phyloP scores from a whole-genome alignment of 139 green algal genomes.

The Chlamydomonas sphaeroides region DNA sequence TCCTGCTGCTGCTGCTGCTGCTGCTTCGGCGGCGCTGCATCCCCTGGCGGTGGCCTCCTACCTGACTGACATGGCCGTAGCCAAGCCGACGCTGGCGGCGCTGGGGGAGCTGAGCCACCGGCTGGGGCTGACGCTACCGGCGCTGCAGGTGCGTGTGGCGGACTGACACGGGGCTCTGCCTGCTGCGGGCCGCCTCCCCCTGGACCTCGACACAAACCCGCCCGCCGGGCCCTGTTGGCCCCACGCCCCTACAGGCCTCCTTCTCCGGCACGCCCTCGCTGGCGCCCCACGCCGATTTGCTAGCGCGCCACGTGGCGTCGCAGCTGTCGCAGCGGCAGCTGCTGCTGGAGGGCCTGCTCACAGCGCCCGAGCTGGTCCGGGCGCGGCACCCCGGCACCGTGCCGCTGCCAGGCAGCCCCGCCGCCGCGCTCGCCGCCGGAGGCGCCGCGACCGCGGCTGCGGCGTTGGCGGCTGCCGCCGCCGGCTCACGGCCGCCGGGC shows the following conservation, averaged over 20 bases:
- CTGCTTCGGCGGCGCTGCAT: neutral
- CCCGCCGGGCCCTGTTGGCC: too few relatives aligned
- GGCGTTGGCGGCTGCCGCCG: neutral
- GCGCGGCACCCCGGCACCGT: constrained; percentile 4
- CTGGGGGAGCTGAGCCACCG: neutral
- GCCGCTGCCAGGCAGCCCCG: constrained; percentile 8
- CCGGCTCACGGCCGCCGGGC: neutral
- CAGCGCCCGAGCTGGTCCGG: constrained; percentile 18
- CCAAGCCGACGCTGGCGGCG: constrained; percentile 10
- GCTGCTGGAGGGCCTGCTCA: constrained; percentile 34
- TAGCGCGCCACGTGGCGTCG: neutral
- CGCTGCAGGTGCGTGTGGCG: neutral
- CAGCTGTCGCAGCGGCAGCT: constrained; percentile 29
- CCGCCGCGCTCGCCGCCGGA: neutral
- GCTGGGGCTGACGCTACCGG: constrained; percentile 1
- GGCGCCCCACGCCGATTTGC: constrained; percentile 19
- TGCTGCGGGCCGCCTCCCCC: too few relatives aligned
- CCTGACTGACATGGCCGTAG: neutral
- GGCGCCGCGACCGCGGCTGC: neutral
- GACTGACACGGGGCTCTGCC: too few relatives aligned
- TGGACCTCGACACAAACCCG: too few relatives aligned
- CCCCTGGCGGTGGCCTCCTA: constrained; percentile 21
- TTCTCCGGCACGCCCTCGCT: neutral
- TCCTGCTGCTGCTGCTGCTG: too few relatives aligned
- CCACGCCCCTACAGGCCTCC: too few relatives aligned